These are phyloP conservation scores for Mortierella sp. DNA, from an alignment of 371 early-diverging fungal genomes.

Conservation along the genomic window DNA sequence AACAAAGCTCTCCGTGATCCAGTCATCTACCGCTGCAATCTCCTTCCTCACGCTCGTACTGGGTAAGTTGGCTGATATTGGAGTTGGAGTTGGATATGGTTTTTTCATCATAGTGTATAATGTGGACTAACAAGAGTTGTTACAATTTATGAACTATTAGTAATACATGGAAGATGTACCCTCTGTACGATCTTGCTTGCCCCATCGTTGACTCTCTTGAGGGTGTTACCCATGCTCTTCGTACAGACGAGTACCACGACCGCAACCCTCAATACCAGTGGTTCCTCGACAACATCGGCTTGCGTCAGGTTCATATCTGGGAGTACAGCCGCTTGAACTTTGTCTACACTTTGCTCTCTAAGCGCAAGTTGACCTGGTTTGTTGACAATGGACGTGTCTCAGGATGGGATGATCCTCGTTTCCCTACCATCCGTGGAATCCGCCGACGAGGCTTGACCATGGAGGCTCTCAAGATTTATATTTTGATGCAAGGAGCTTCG, in stretches of 20 bases:
- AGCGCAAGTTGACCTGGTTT: constrained; percentile 99
- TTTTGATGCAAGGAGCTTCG: constrained; percentile 99
- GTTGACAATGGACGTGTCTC: constrained; percentile 91
- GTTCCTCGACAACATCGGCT: constrained; percentile 93
- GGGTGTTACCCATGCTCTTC: constrained; percentile 98
- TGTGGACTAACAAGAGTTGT: neutral
- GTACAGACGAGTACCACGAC: constrained; percentile 99
- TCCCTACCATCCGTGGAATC: constrained; percentile 99
- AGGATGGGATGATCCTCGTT: constrained; percentile 99
- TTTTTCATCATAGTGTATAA: neutral
- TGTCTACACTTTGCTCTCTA: constrained; percentile 99
- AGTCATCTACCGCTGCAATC: constrained; percentile 97
- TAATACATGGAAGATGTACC: constrained; percentile 97
- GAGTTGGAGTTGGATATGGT: neutral
- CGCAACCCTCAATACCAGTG: constrained; percentile 99
- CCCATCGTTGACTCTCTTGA: constrained; percentile 99
- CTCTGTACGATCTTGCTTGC: constrained; percentile 99
- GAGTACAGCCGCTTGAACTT: constrained; percentile 97
- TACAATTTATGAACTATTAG: constrained; percentile 41
- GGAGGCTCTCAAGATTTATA: constrained; percentile 97
- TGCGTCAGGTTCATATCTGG: constrained; percentile 94
- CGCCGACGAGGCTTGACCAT: constrained; percentile 98
- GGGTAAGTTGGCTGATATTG: constrained; percentile 59
- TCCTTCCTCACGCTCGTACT: constrained; percentile 95
- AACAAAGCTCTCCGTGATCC: constrained; percentile 99